These are phyloP conservation scores for Gliomastix tumulicola DNA, from an alignment of 2,329 filamentous ascomycete genomes.

Conservation along the genomic window DNA sequence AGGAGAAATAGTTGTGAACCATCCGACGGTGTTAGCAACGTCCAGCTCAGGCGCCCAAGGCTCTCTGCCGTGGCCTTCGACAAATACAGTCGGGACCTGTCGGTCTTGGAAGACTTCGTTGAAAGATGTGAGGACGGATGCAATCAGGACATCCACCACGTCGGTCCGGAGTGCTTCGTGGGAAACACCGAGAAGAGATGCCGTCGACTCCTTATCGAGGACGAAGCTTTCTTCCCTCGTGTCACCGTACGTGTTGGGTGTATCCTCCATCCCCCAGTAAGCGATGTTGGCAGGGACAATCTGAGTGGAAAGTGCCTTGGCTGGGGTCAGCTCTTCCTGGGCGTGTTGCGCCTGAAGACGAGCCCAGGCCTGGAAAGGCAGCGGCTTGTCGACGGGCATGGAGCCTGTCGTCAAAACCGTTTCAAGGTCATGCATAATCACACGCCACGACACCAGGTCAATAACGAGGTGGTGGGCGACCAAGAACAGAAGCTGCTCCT, in stretches of 20 bases:
- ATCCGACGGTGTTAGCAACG: conserved; percentile 24
- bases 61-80: conserved; percentile 27
- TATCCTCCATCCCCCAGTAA: background rate
- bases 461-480: background rate
- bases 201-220: no score
- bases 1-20: conserved; percentile 26
- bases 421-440: background rate
- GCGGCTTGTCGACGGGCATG: background rate
- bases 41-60: conserved; percentile 17
- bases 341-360: background rate
- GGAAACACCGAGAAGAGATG: conserved; percentile 7
- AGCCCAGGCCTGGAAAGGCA: background rate
- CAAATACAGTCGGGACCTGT: conserved; percentile 17
- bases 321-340: background rate
- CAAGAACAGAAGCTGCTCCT: background rate
- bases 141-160: conserved; percentile 29
- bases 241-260: background rate
- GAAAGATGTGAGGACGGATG: conserved; percentile 25
- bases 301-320: background rate
- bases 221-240: no score
- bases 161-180: conserved; percentile 20
- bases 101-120: conserved; percentile 17
- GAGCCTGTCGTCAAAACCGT: background rate
- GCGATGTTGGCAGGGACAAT: background rate
- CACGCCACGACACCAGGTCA: conserved; percentile 1